Evolutionary conservation across 2,329 filamentous ascomycete genomes (phyloP).

Genomic region (Acrocalymma vagum): DNA sequence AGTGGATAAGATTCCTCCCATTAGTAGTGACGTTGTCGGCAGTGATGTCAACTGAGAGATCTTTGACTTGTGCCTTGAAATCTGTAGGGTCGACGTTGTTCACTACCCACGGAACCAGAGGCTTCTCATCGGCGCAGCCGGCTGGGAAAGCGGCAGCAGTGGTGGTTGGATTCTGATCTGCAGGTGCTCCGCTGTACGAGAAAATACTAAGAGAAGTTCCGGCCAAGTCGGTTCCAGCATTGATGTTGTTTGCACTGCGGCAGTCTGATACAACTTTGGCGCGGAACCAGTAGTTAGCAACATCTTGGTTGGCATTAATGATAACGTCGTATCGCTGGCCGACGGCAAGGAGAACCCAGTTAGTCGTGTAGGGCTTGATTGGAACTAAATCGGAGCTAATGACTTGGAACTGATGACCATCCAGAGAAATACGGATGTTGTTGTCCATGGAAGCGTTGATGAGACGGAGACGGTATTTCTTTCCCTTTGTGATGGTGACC

Average conservation of each 20-base stretch:
- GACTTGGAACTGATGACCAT: slow-evolving; percentile 48
- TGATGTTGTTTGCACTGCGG: slow-evolving; percentile 40
- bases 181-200: slow-evolving; percentile 6
- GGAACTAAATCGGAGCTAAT: slow-evolving; percentile 50
- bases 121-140: slow-evolving; percentile 36
- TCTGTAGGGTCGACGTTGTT: slow-evolving; percentile 41
- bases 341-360: background rate
- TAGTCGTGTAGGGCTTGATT: slow-evolving; percentile 42
- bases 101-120: slow-evolving; percentile 32
- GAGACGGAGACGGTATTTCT: slow-evolving; percentile 45
- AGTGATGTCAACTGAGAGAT: slow-evolving; percentile 43
- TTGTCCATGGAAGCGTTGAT: slow-evolving; percentile 49
- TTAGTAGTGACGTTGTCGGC: slow-evolving; percentile 42
- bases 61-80: slow-evolving; percentile 40
- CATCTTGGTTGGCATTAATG: slow-evolving; percentile 29
- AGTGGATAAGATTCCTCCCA: slow-evolving; percentile 49
- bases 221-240: no score
- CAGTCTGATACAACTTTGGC: slow-evolving; percentile 46
- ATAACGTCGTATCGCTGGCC: slow-evolving; percentile 42
- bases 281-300: slow-evolving; percentile 34
- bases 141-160: slow-evolving; percentile 9
- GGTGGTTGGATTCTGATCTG: slow-evolving; percentile 2
- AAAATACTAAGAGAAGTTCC: no score
- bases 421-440: slow-evolving; percentile 48
- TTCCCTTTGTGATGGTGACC: slow-evolving; percentile 35